Conservation (phyloP, 2,329 filamentous ascomycete genomes). For the Aureobasidium subglaciale region DNA sequence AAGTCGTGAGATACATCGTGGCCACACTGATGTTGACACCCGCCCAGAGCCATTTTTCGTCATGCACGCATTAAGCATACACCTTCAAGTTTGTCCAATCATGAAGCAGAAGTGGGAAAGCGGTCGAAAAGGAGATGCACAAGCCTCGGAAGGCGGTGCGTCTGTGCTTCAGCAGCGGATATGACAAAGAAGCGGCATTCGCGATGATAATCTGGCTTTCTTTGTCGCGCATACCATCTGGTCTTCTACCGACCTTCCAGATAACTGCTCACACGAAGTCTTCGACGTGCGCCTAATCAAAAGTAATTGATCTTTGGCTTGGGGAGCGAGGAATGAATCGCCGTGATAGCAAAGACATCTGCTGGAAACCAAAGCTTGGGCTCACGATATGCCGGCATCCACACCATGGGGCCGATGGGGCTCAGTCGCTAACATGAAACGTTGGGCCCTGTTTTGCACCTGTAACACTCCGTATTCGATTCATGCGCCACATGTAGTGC, state of each 20-base stretch:
- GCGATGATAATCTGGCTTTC: background rate
- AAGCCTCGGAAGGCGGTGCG: constrained; percentile 9
- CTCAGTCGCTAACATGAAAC: constrained; percentile 14
- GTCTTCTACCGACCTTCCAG: too few species aligned
- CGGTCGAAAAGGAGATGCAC: background rate
- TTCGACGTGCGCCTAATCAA: background rate
- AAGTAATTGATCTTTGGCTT: background rate
- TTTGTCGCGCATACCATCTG: background rate
- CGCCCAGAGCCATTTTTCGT: background rate
- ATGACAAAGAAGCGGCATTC: constrained; percentile 1
- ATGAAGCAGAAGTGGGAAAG: background rate
- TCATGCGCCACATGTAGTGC: background rate
- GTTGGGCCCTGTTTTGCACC: background rate
- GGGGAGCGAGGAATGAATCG: background rate
- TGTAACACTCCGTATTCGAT: background rate
- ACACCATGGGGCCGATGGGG: background rate
- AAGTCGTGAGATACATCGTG: background rate
- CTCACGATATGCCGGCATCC: constrained; percentile 1
- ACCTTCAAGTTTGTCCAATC: background rate
- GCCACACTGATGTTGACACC: background rate
- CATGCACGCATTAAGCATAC: constrained; percentile 3
- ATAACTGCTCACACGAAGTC: background rate
- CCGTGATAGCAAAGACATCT: too few species aligned
- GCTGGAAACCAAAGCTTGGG: background rate
- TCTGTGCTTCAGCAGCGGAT: constrained; percentile 7